Base-by-base conservation (phyloP, 495 filamentous ascomycete species). In the Neurospora sp. region DNA sequence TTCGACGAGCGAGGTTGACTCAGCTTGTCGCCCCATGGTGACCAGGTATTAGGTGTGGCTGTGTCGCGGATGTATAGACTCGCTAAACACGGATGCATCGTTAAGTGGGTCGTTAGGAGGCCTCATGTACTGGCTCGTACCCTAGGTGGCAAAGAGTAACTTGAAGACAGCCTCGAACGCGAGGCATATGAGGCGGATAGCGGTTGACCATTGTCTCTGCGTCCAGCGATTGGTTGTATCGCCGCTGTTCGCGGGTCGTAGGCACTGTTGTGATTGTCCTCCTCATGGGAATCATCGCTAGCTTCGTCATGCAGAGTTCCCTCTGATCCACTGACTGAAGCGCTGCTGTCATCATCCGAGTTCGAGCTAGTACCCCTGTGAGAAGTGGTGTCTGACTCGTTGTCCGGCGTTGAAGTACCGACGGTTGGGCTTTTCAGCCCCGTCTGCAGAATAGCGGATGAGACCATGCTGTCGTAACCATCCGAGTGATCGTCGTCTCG, bases 401-500 rank as follows among this genome's bases (percentile, higher is more conserved):
- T 70, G 40, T 73, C 53, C 16, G 71, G 68, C 22, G 41, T 68
- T 40, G 75, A 73, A 4, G 42, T 40, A 18, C 70, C 41, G 12
- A 68, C 14, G 1, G 70, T 59, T 12, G 77, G 73, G 44, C 76
- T 78, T 47, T 74, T 74, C 2, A 73, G 73, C 41, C 72, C 74
- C 27, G 77, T 74, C 5, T 74, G 78, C 14, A 81, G 71, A 27
- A 80, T 74, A 18, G 78, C 70, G 6, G 80, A 80, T 22, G 80
- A 81, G 37, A 72, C 73, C 74, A 80, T 78, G 73, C 80, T 81
- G 70, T 75, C 75, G 70, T 79, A 81, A 31, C 79, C 80, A 71
- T 78, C 76, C 38, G 77, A 75, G n/a, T 39, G 41, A 39, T 75
- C 76, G 35, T 74, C 78, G 20, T 44, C 65, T 70, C 74, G 74